A percentile compares a stretch with the other conserved stretches of the same genome.
Evolutionary conservation across 495 filamentous ascomycete genomes (phyloP).

Genomic region (Penicillium herquei): DNA sequence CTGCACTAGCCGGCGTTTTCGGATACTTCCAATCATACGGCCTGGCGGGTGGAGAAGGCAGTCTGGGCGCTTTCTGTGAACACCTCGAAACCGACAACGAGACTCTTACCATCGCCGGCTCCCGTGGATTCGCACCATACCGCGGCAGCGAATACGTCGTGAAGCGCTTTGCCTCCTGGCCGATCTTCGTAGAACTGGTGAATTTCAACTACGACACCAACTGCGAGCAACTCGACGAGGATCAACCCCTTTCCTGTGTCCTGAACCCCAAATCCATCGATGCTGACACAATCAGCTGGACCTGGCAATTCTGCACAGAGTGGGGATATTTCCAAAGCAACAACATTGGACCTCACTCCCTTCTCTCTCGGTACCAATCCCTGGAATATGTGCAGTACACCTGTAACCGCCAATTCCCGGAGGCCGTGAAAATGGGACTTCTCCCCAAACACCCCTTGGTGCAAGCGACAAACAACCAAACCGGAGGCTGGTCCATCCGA

Average conservation of each 20-base stretch:
- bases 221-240: slow-evolving; percentile 35
- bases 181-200: slow-evolving; percentile 36
- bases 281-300: slow-evolving; percentile 49
- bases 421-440: slow-evolving; percentile 40
- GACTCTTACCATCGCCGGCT: slow-evolving; percentile 22
- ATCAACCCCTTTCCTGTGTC: slow-evolving; percentile 32
- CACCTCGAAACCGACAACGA: slow-evolving; percentile 39
- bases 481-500: slow-evolving; percentile 56
- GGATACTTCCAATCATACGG: slow-evolving; percentile 49
- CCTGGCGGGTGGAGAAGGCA: slow-evolving; percentile 35
- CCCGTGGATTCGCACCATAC: slow-evolving; percentile 37
- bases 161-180: slow-evolving; percentile 48
- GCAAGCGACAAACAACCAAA: slow-evolving; percentile 39
- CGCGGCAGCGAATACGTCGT: slow-evolving; percentile 42
- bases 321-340: slow-evolving; percentile 57
- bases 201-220: slow-evolving; percentile 44
- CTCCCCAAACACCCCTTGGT: slow-evolving; percentile 42
- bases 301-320: slow-evolving; percentile 61
- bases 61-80: slow-evolving; percentile 47
- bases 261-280: slow-evolving; percentile 37
- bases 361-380: slow-evolving; percentile 52
- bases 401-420: slow-evolving; percentile 55
- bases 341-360: slow-evolving; percentile 47
- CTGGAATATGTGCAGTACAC: slow-evolving; percentile 48
- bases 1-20: slow-evolving; percentile 40